Evolutionary conservation across 345 rosid species (phyloP).

Genomic region (Acer negundo): DNA sequence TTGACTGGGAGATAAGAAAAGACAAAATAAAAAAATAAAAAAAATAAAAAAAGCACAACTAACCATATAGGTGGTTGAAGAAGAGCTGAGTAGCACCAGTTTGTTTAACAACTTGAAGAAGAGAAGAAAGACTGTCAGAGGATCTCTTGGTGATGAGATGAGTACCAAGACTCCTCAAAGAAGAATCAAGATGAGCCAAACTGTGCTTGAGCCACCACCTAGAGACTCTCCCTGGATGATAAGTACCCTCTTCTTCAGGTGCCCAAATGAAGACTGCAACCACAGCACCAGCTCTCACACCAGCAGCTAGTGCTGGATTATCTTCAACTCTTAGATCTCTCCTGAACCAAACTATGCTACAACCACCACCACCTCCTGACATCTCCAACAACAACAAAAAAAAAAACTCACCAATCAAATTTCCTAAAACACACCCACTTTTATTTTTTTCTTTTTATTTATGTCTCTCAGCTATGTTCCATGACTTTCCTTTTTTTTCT

Average conservation of each 20-base stretch:
- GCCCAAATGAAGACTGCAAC: conserved; percentile 86
- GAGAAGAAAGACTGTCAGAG: conserved; percentile 75
- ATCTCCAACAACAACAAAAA: conserved; percentile 31
- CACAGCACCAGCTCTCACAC: conserved; percentile 87
- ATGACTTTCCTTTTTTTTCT: neutral
- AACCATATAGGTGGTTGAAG: conserved; percentile 98
- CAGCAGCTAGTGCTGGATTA: conserved; percentile 91
- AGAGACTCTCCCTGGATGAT: conserved; percentile 89
- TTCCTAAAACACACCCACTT: conserved; percentile 16
- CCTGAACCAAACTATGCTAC: conserved; percentile 97
- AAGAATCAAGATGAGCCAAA: conserved; percentile 84
- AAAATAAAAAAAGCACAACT: conserved; percentile 28
- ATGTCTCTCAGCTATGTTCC: conserved; percentile 24
- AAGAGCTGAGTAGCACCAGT: conserved; percentile 93
- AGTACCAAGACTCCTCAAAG: conserved; percentile 88
- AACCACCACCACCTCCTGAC: conserved; percentile 65
- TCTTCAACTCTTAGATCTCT: conserved; percentile 99
- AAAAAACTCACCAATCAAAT: conserved; percentile 32
- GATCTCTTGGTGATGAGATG: conserved; percentile 85
- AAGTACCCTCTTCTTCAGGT: conserved; percentile 94
- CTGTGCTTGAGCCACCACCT: conserved; percentile 99
- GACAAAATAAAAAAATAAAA: conserved; percentile 13
- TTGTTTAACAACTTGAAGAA: conserved; percentile 75
- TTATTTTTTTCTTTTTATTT: neutral
- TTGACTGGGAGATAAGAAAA: neutral